Percentiles rank a stretch among this genome's conserved stretches.
Evolutionary conservation across 2,329 filamentous ascomycete species (phyloP).

Genomic region (Aspergillus calidoustus): DNA sequence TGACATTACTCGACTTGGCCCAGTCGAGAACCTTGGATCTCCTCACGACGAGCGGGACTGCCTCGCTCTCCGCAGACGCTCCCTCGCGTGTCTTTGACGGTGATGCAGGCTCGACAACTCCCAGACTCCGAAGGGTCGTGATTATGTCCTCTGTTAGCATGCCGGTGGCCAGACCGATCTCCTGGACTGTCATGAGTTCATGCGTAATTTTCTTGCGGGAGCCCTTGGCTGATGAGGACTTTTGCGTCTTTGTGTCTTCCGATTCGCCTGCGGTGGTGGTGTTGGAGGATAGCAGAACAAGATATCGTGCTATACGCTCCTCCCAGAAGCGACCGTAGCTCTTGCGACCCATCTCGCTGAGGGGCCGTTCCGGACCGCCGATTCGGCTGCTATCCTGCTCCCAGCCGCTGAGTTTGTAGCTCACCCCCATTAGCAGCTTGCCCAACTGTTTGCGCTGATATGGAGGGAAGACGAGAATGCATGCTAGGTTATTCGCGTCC

Average conservation of each 20-base stretch:
- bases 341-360: constrained; percentile 80
- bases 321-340: constrained; percentile 89
- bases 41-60: constrained; percentile 51
- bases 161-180: constrained; percentile 78
- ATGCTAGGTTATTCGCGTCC: constrained; percentile 98
- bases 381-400: constrained; percentile 70
- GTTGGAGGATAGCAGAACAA: constrained; percentile 51
- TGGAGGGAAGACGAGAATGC: constrained; percentile 92
- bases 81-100: constrained; percentile 58
- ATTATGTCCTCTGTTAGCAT: constrained; percentile 86
- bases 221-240: constrained; percentile 28
- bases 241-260: constrained; percentile 33
- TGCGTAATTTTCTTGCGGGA: constrained; percentile 48
- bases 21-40: constrained; percentile 68
- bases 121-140: constrained; percentile 78
- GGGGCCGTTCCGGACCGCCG: constrained; percentile 91
- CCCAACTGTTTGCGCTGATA: constrained; percentile 93
- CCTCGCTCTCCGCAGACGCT: constrained; percentile 34
- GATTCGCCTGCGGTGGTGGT: constrained; percentile 31
- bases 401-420: constrained; percentile 85
- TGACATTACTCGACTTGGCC: constrained; percentile 66
- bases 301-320: constrained; percentile 75
- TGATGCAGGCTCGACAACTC: constrained; percentile 61
- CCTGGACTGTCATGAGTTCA: constrained; percentile 66
- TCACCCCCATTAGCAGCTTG: constrained; percentile 85